Evolutionary conservation across 768 basidiomycete species (phyloP).

Genomic region (Hygrocybe coccinea): DNA sequence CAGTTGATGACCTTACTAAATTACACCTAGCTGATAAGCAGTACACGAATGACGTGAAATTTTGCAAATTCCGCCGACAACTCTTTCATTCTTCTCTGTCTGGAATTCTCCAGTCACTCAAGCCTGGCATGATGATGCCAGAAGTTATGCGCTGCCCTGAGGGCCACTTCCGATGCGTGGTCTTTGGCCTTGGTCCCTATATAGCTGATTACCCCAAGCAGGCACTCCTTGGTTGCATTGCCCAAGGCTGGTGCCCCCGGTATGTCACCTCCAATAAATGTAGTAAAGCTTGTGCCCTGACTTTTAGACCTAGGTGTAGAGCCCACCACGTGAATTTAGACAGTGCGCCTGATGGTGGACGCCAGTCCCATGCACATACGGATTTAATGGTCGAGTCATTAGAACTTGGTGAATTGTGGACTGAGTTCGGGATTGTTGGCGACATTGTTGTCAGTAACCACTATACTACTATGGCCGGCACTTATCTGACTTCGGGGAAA

Average conservation of each 20-base stretch:
- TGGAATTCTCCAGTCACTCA: conserved; percentile 19
- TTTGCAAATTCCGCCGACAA: conserved; percentile 25
- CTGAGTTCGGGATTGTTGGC: too few species aligned
- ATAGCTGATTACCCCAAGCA: conserved; percentile 42
- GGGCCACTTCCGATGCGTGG: conserved; percentile 23
- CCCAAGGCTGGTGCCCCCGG: conserved; percentile 32
- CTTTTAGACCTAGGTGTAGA: too few species aligned
- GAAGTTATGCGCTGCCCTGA: conserved; percentile 24
- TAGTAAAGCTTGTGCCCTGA: too few species aligned
- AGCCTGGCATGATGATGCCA: conserved; percentile 23
- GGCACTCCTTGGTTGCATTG: conserved; percentile 25
- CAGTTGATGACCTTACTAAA: neutral
- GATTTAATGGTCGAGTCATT: too few species aligned
- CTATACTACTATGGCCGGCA: too few species aligned
- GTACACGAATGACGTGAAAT: conserved; percentile 14
- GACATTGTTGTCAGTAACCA: too few species aligned
- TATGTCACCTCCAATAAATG: too few species aligned
- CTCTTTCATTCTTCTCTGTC: conserved; percentile 29
- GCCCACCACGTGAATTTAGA: too few species aligned
- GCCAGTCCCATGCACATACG: too few species aligned
- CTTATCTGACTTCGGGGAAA: neutral
- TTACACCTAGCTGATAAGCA: neutral
- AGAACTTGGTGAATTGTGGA: too few species aligned
- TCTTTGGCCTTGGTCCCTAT: conserved; percentile 33
- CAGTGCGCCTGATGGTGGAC: too few species aligned